Conservation (phyloP, 345 rosid species). For the Firmiana major region DNA sequence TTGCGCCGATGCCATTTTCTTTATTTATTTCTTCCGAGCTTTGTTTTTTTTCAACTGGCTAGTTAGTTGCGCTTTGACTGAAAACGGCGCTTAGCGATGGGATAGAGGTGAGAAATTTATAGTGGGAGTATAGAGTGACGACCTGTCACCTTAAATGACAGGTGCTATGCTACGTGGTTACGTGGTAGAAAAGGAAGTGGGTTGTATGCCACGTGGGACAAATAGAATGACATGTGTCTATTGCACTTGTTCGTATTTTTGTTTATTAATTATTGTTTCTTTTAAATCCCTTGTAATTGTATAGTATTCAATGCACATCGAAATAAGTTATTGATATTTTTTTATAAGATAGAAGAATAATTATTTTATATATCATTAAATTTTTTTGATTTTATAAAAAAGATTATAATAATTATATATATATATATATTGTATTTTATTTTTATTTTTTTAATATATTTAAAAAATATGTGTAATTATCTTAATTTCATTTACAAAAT, state of each 20-base stretch:
- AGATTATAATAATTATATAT: too few species aligned
- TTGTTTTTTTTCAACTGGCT: not conserved
- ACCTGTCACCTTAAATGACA: not conserved
- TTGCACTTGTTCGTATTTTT: not conserved
- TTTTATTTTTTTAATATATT: too few species aligned
- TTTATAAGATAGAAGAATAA: too few species aligned
- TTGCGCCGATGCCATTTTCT: constrained; percentile 43
- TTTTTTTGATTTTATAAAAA: too few species aligned
- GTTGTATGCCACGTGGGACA: not conserved
- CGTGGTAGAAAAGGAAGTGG: not conserved
- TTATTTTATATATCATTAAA: too few species aligned
- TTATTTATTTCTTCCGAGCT: not conserved
- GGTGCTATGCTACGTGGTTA: not conserved
- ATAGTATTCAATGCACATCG: too few species aligned
- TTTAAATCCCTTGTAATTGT: too few species aligned
- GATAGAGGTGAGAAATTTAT: not conserved
- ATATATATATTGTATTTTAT: too few species aligned
- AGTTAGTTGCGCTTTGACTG: not conserved
- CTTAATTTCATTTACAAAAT: too few species aligned
- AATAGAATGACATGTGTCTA: not conserved
- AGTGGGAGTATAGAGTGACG: constrained; percentile 8
- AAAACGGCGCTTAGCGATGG: not conserved
- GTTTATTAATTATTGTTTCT: too few species aligned
- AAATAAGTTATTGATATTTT: too few species aligned
- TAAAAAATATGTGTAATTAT: too few species aligned